These are phyloP conservation scores for Colletotrichum tabaci DNA, from an alignment of 2,329 filamentous ascomycete species.

Conservation along the genomic window DNA sequence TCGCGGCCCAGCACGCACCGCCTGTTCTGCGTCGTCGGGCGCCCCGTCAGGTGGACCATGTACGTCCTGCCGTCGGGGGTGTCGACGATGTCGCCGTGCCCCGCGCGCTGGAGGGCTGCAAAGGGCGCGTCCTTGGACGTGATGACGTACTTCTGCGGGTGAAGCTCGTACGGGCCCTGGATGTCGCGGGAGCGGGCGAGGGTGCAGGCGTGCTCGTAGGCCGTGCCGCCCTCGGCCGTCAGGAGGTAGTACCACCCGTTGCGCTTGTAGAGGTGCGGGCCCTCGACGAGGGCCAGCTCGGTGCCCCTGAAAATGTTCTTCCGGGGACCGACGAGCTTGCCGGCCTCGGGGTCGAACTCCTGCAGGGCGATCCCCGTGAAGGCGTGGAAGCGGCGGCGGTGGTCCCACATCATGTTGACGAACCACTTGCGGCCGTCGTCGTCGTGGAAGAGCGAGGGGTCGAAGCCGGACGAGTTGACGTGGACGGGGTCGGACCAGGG, in stretches of 20 bases:
- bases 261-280: conserved; percentile 71
- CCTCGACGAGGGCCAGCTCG: conserved; percentile 69
- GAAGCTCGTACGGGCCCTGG: conserved; percentile 74
- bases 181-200: conserved; percentile 66
- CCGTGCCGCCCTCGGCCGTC: conserved; percentile 73
- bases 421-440: conserved; percentile 70
- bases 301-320: conserved; percentile 71
- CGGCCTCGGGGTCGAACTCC: conserved; percentile 66
- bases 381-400: conserved; percentile 61
- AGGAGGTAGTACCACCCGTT: conserved; percentile 73
- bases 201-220: conserved; percentile 73
- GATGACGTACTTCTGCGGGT: conserved; percentile 71
- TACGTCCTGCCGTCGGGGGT: conserved; percentile 67
- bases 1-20: conserved; percentile 70
- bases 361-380: conserved; percentile 73
- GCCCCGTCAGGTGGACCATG: conserved; percentile 67
- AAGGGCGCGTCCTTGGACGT: conserved; percentile 66
- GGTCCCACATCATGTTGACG: conserved; percentile 71
- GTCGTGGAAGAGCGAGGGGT: conserved; percentile 73
- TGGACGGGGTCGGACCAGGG: conserved; percentile 75
- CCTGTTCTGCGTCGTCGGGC: conserved; percentile 65
- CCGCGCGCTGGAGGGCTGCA: conserved; percentile 66
- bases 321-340: conserved; percentile 67
- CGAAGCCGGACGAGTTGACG: conserved; percentile 74
- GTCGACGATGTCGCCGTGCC: conserved; percentile 69